Base-by-base conservation (phyloP, 139 green algal genomes). In the Raphidocelis subcapitata region DNA sequence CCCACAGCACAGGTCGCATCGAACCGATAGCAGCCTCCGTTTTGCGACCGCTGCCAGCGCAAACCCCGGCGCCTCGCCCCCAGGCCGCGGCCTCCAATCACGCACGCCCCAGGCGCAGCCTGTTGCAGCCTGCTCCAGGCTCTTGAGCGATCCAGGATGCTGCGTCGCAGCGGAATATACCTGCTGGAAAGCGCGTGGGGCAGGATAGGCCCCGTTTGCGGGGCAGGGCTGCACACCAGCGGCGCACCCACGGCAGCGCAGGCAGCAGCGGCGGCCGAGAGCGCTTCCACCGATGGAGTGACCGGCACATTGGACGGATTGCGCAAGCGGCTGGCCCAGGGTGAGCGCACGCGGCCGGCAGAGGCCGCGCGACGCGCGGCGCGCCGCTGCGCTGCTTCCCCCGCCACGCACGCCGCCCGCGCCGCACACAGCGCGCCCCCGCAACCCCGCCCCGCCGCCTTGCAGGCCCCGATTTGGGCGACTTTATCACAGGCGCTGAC, bases 401-500 rank as follows among this genome's bases (percentile, higher is more conserved):
- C 49, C 21, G 28, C 35, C 61, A 68, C 32, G 36, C 54, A n/a
- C 28, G 33, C 31, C 44, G 21, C 35, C 4, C n/a, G 16, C 15
- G 28, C 24, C 21, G 64, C 20, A 59, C 64, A 59, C 1, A 24
- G n/a, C 14, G 65, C n/a, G 2, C n/a, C 29, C 47, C 33, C 67
- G 35, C 29, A 60, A 12, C 60, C 21, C 62, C 24, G 33, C 32
- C 23, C 29, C 12, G 31, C 33, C 20, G 16, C 20, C 67, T 21
- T 63, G 61, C 81, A 88, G 91, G 90, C 0, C 87, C 90, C 29
- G 81, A 90, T 62, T 82, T 97, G 23, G 83, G 66, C 0, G 89
- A 95, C 28, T 97, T 96, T 37, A 36, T 94, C 2, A 69, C 62
- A 0, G 83, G 85, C n/a, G 36, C 73, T 10, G 71, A 88, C 5